A percentile compares a stretch with the other conserved stretches of the same genome.
Evolutionary conservation across 768 basidiomycete genomes (phyloP).

Genomic region (Tricholoma bakamatsutake): DNA sequence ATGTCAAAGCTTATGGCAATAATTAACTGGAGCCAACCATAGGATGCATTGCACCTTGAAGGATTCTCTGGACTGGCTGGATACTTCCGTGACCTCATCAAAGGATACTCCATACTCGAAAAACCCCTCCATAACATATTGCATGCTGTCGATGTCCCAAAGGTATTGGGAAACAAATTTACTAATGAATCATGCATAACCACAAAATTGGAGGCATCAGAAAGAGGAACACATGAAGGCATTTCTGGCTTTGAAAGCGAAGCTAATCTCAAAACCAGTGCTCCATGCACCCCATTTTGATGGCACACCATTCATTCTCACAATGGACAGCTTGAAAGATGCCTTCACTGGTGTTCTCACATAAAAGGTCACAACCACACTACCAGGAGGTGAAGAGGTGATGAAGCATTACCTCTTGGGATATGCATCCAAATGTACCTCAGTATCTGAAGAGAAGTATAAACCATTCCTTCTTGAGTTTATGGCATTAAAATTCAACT

Average conservation of each 20-base stretch:
- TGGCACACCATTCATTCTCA: slow-evolving; percentile 28
- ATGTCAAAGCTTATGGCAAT: not conserved
- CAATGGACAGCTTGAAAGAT: slow-evolving; percentile 29
- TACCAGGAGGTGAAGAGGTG: slow-evolving; percentile 15
- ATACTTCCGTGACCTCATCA: not conserved
- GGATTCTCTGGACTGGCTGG: not conserved
- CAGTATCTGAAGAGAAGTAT: slow-evolving; percentile 20
- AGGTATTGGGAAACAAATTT: not conserved
- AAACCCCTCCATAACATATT: not conserved
- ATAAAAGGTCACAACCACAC: slow-evolving; percentile 16
- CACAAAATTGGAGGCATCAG: not conserved
- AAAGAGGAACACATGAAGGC: not conserved
- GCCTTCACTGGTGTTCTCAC: slow-evolving; percentile 28
- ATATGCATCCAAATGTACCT: slow-evolving; percentile 27
- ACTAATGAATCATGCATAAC: not conserved
- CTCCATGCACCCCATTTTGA: slow-evolving; percentile 20
- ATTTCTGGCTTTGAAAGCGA: slow-evolving; percentile 16
- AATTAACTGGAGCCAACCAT: not conserved
- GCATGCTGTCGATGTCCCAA: not conserved
- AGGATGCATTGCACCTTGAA: not conserved
- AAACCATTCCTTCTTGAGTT: slow-evolving; percentile 28
- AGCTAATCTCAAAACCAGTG: slow-evolving; percentile 21
- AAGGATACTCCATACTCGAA: not conserved
- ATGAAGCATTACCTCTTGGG: slow-evolving; percentile 18
- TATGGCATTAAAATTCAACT: slow-evolving; percentile 21